These are phyloP conservation scores for Panaeolus papilionaceus DNA, from an alignment of 768 basidiomycete genomes.

Conservation along the genomic window DNA sequence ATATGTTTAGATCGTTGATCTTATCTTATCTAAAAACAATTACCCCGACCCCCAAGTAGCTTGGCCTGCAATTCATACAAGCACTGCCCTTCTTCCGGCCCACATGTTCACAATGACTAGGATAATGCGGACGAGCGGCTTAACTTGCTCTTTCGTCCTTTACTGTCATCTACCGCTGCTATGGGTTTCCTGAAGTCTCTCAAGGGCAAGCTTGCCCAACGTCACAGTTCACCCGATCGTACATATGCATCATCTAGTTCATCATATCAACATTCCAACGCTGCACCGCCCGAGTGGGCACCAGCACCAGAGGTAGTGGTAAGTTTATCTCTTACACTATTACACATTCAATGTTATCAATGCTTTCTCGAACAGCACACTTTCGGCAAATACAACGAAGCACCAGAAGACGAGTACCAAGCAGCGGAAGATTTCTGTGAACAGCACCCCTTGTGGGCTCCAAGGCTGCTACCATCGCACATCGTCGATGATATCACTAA, in stretches of 20 bases:
- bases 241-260: neutral
- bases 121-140: neutral
- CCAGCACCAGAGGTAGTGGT: constrained; percentile 61
- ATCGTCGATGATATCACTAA: constrained; percentile 56
- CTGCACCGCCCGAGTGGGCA: constrained; percentile 59
- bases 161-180: neutral
- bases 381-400: constrained; percentile 61
- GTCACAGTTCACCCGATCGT: neutral
- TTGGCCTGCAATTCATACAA: neutral
- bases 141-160: constrained; percentile 11
- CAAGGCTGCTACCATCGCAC: constrained; percentile 56
- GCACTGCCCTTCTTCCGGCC: constrained; percentile 7
- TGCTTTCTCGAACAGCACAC: constrained; percentile 37
- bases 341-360: neutral
- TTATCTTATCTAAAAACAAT: constrained; percentile 21
- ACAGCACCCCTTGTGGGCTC: constrained; percentile 42
- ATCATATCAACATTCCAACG: constrained; percentile 2
- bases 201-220: constrained; percentile 18
- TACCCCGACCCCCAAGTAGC: neutral
- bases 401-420: constrained; percentile 59
- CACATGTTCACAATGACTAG: neutral
- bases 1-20: constrained; percentile 3
- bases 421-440: constrained; percentile 58
- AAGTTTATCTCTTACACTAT: constrained; percentile 17
- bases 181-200: constrained; percentile 26